phyloP scores from a whole-genome alignment of 2,329 filamentous ascomycete species.

The Curvularia sp. region DNA sequence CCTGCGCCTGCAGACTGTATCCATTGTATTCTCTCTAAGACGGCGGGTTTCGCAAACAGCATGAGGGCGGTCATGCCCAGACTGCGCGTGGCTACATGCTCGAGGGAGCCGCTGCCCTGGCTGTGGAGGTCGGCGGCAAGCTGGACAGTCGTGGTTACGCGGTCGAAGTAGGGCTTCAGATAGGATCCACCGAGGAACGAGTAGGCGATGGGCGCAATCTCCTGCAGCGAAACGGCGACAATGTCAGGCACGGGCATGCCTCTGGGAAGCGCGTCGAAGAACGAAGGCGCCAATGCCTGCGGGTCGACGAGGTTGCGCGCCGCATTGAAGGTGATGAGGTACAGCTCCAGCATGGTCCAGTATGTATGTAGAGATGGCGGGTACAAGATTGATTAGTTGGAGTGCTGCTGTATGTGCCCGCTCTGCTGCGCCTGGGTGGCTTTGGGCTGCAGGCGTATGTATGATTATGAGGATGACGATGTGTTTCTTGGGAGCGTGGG shows the following conservation, averaged over 20 bases:
- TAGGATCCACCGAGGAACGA: slow-evolving; percentile 86
- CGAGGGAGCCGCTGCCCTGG: slow-evolving; percentile 63
- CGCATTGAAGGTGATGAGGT: slow-evolving; percentile 91
- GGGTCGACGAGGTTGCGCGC: slow-evolving; percentile 74
- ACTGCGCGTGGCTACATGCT: slow-evolving; percentile 73
- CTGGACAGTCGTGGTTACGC: slow-evolving; percentile 74
- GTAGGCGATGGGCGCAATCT: slow-evolving; percentile 83
- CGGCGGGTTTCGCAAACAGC: slow-evolving; percentile 74
- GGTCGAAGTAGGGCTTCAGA: slow-evolving; percentile 76
- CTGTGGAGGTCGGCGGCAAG: slow-evolving; percentile 65
- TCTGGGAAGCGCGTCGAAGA: slow-evolving; percentile 57
- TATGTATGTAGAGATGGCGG: neutral
- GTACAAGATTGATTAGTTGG: slow-evolving; percentile 1
- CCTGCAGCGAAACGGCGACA: slow-evolving; percentile 77
- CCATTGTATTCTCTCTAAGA: slow-evolving; percentile 65
- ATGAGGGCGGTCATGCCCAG: slow-evolving; percentile 90
- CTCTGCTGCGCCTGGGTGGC: neutral
- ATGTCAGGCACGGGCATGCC: slow-evolving; percentile 67
- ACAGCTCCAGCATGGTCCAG: slow-evolving; percentile 65
- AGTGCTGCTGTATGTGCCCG: neutral
- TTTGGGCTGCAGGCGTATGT: neutral
- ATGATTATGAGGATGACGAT: neutral
- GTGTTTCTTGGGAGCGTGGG: slow-evolving; percentile 12
- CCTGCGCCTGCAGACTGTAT: slow-evolving; percentile 84
- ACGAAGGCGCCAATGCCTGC: slow-evolving; percentile 72